These are phyloP conservation scores for Solanum hybrid DNA, from an alignment of 305 asterid species.

Conservation along the genomic window DNA sequence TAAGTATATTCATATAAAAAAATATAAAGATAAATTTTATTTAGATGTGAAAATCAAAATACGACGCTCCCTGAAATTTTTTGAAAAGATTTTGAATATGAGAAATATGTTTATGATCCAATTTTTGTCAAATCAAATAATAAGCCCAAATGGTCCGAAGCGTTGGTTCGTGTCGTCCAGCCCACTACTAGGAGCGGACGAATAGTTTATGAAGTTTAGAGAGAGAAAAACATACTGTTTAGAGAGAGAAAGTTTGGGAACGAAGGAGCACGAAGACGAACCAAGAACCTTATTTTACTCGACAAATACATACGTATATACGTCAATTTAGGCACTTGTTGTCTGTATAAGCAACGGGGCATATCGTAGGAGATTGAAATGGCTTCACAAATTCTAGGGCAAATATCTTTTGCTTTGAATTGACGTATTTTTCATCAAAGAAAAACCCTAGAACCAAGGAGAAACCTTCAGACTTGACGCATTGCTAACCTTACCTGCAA, in stretches of 20 bases:
- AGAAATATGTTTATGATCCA: background rate
- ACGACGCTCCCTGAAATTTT: background rate
- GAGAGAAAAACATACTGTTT: conserved; percentile 21
- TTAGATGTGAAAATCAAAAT: background rate
- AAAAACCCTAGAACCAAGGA: conserved; percentile 60
- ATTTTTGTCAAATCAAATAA: background rate
- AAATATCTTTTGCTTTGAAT: conserved; percentile 30
- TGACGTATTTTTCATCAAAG: conserved; percentile 51
- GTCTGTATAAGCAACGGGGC: background rate
- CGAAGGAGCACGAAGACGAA: conserved; percentile 21
- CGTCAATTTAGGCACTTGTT: background rate
- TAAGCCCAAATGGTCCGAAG: background rate
- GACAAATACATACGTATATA: conserved; percentile 1
- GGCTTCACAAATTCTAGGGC: conserved; percentile 39
- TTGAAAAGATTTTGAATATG: background rate
- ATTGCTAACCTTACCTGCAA: conserved; percentile 35
- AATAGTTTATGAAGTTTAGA: conserved; percentile 25
- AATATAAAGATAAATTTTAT: background rate
- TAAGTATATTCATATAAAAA: background rate
- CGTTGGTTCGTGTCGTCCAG: conserved; percentile 25
- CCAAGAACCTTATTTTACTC: conserved; percentile 9
- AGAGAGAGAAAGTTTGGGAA: conserved; percentile 28
- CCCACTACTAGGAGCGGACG: conserved; percentile 22
- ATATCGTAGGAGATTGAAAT: conserved; percentile 10
- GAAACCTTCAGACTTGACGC: conserved; percentile 22